A percentile compares a stretch with the other conserved stretches of the same genome.
Conservation (phyloP, 768 basidiomycete species). For the Macrolepiota fuliginosa region DNA sequence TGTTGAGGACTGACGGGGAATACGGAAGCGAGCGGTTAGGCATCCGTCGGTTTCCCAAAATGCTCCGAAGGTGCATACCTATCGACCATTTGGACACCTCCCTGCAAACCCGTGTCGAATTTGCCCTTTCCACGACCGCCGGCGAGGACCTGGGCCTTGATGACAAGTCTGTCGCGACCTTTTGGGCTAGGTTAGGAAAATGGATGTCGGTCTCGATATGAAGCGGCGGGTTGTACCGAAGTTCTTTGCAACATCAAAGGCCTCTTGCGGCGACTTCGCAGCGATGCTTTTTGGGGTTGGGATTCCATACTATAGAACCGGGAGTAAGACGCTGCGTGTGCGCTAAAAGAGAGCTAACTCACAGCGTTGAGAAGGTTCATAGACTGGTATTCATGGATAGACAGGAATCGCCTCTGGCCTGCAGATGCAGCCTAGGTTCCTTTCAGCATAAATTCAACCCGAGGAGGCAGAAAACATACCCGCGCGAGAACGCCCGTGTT, state of each 20-base stretch:
- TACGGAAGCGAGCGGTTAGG: constrained; percentile 2
- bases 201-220: not conserved
- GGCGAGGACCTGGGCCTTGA: constrained; percentile 98
- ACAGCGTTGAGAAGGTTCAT: constrained; percentile 94
- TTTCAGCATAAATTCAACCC: constrained; percentile 6
- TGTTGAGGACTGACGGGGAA: constrained; percentile 64
- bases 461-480: constrained; percentile 34
- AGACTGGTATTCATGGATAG: constrained; percentile 98
- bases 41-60: not conserved
- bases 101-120: constrained; percentile 94
- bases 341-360: constrained; percentile 18
- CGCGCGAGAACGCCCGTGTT: constrained; percentile 65
- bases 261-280: constrained; percentile 88
- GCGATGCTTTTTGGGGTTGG: constrained; percentile 89
- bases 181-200: constrained; percentile 7
- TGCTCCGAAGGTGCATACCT: constrained; percentile 44
- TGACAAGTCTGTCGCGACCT: constrained; percentile 83
- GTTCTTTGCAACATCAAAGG: constrained; percentile 81
- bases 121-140: constrained; percentile 98
- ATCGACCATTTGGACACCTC: constrained; percentile 93
- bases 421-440: constrained; percentile 57
- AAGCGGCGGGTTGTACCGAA: constrained; percentile 57
- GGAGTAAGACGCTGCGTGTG: constrained; percentile 4
- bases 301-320: constrained; percentile 77
- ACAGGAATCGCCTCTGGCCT: constrained; percentile 87